These are phyloP conservation scores for Nakazawaea siamensis DNA, from an alignment of 805 yeast genomes.

Conservation along the genomic window DNA sequence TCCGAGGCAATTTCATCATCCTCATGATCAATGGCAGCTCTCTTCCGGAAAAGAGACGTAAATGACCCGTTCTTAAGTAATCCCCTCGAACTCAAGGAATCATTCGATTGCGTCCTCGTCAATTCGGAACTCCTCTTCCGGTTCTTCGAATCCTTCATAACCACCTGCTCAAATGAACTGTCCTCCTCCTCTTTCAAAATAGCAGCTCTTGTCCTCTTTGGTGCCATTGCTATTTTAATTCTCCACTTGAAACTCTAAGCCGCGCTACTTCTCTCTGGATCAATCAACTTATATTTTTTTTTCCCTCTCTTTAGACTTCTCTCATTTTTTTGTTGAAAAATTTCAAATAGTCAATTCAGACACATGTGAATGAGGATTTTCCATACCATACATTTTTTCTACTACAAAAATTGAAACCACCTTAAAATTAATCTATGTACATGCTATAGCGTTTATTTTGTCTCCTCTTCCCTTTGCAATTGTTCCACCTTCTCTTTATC, in stretches of 20 bases:
- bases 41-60: slow-evolving; percentile 13
- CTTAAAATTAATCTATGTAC: too few relatives aligned
- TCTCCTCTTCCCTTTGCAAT: slow-evolving; percentile 1
- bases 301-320: not conserved
- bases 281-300: not conserved
- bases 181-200: slow-evolving; percentile 1
- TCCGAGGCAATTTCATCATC: slow-evolving; percentile 5
- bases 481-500: slow-evolving; percentile 16
- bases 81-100: not conserved
- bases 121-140: not conserved
- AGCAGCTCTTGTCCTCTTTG: slow-evolving; percentile 9
- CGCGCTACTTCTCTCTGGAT: too few relatives aligned
- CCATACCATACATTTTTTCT: too few relatives aligned
- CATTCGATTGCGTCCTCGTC: slow-evolving; percentile 5
- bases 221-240: slow-evolving; percentile 4
- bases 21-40: slow-evolving; percentile 9
- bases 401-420: too few relatives aligned
- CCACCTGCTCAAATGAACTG: not conserved
- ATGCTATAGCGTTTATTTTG: too few relatives aligned
- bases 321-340: not conserved
- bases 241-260: not conserved
- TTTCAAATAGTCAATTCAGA: too few relatives aligned
- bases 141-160: not conserved
- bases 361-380: too few relatives aligned
- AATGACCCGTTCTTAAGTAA: slow-evolving; percentile 11